Evolutionary conservation across 306 rosid genomes (phyloP).

Genomic region (Carpinus viminea): DNA sequence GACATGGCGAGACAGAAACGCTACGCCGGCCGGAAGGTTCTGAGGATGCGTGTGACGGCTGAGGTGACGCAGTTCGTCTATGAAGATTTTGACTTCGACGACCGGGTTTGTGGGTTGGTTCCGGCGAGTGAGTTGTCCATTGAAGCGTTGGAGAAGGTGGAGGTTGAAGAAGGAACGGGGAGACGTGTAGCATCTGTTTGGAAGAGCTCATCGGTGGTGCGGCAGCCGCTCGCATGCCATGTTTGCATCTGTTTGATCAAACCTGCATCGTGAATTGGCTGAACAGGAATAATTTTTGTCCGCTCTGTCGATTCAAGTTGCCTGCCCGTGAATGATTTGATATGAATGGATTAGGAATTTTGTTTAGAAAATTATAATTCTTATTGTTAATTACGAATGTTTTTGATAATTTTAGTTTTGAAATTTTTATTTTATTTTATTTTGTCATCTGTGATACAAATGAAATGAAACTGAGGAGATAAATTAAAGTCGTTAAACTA

Average conservation of each 20-base stretch:
- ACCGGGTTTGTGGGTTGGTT: neutral
- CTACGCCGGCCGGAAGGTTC: too few species aligned
- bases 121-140: conserved; percentile 5
- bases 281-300: neutral
- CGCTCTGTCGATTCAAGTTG: conserved; percentile 14
- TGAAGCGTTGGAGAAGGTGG: conserved; percentile 9
- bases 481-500: too few species aligned
- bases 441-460: too few species aligned
- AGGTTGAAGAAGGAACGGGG: neutral
- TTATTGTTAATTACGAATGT: too few species aligned
- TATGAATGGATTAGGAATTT: neutral
- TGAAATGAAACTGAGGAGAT: too few species aligned
- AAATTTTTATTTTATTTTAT: too few species aligned
- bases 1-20: too few species aligned
- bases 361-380: too few species aligned
- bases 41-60: too few species aligned
- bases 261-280: conserved; percentile 23
- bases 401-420: too few species aligned
- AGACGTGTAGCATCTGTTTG: neutral
- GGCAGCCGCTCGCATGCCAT: conserved; percentile 4
- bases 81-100: neutral
- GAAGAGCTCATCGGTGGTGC: neutral
- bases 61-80: too few species aligned
- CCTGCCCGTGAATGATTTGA: too few species aligned
- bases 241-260: conserved; percentile 20